Conservation (phyloP, 2,329 filamentous ascomycete species). For the Hypocreales sp. region DNA sequence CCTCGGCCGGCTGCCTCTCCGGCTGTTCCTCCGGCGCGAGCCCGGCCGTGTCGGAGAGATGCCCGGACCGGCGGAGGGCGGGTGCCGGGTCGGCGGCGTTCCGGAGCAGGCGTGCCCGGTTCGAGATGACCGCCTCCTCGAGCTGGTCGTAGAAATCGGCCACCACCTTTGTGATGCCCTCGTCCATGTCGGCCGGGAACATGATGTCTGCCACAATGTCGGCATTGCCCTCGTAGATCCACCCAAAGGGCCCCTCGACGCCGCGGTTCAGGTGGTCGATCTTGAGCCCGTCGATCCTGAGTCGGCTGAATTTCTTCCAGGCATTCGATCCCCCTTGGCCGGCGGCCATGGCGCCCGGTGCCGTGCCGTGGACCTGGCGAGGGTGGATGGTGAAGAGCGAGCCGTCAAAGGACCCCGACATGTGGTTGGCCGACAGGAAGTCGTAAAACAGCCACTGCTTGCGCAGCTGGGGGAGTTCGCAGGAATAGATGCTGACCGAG, state of each 20-base stretch:
- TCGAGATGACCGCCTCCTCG: conserved; percentile 78
- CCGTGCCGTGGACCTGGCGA: conserved; percentile 70
- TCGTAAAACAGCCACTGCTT: conserved; percentile 99
- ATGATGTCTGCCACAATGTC: conserved; percentile 94
- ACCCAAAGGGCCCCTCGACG: conserved; percentile 85
- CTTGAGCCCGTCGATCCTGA: conserved; percentile 82
- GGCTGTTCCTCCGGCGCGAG: conserved; percentile 3
- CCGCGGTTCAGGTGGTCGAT: conserved; percentile 94
- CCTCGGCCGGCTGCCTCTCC: conserved; percentile 7
- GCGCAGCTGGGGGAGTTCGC: conserved; percentile 78
- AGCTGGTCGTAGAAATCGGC: conserved; percentile 94
- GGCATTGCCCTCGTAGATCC: conserved; percentile 95
- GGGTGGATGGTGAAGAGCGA: conserved; percentile 96
- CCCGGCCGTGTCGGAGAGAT: conserved; percentile 15
- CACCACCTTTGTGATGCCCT: conserved; percentile 85
- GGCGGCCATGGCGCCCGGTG: conserved; percentile 39
- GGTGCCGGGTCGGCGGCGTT: conserved; percentile 19
- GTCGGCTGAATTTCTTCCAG: conserved; percentile 92
- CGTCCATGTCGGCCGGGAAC: conserved; percentile 77
- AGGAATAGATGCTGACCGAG: conserved; percentile 87
- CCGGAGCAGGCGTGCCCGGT: conserved; percentile 48
- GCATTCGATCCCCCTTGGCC: conserved; percentile 49
- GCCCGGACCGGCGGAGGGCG: conserved; percentile 14
- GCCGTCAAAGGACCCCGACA: conserved; percentile 89
- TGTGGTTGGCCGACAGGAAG: conserved; percentile 85